phyloP scores from a whole-genome alignment of 192 early-diverging fungal genomes.

The Helicostylum pulchrum region DNA sequence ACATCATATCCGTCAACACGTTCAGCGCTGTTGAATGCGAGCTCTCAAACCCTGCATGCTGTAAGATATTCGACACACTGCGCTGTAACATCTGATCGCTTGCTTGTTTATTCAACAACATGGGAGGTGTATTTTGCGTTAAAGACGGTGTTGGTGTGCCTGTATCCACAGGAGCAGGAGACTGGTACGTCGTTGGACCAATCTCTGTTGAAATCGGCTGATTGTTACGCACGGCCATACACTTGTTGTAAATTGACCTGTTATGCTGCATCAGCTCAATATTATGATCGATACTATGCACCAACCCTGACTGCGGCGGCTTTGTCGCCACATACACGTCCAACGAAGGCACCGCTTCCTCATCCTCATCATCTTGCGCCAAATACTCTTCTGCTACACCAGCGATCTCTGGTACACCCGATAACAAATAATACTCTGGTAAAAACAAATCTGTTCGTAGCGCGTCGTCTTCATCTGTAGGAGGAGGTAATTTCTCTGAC shows the following conservation, averaged over 20 bases:
- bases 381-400: slow-evolving; percentile 14
- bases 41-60: slow-evolving; percentile 90
- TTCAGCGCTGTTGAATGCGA: slow-evolving; percentile 61
- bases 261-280: too few relatives aligned
- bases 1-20: slow-evolving; percentile 71
- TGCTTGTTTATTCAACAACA: slow-evolving; percentile 51
- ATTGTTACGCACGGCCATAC: too few relatives aligned
- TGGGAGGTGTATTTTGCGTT: slow-evolving; percentile 8
- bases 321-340: too few relatives aligned
- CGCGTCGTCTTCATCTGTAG: slow-evolving; percentile 20
- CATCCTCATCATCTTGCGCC: too few relatives aligned
- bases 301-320: too few relatives aligned
- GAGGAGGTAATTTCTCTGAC: neutral
- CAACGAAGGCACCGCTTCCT: too few relatives aligned
- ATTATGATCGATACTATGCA: too few relatives aligned
- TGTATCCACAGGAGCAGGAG: neutral
- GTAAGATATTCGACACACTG: slow-evolving; percentile 59
- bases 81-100: slow-evolving; percentile 64
- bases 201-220: too few relatives aligned
- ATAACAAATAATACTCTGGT: slow-evolving; percentile 43
- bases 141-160: neutral
- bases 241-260: too few relatives aligned
- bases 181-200: neutral
- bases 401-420: slow-evolving; percentile 39
- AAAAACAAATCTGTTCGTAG: slow-evolving; percentile 38